Percentiles rank a stretch among this genome's conserved stretches.
phyloP scores from a whole-genome alignment of 768 basidiomycete genomes.

The Macrolepiota dolichaula region DNA sequence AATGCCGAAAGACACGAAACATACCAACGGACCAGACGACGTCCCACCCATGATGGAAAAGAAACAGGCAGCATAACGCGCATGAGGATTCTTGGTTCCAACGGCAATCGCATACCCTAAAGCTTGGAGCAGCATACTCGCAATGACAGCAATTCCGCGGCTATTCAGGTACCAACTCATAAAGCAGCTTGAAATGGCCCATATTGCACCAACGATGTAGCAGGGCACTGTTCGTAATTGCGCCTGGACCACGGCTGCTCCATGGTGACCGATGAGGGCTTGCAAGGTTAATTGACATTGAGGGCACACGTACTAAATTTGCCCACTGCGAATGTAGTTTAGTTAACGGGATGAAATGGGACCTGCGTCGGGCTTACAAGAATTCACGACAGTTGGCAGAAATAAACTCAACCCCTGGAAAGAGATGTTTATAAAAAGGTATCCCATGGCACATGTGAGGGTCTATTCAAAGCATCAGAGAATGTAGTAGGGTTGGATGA shows the following conservation, averaged over 20 bases:
- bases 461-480: constrained; percentile 21
- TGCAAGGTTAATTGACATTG: background rate
- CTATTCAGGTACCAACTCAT: constrained; percentile 31
- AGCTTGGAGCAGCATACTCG: constrained; percentile 34
- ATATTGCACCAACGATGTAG: constrained; percentile 36
- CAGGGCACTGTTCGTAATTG: constrained; percentile 50
- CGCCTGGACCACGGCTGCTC: constrained; percentile 37
- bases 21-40: constrained; percentile 33
- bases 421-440: constrained; percentile 35
- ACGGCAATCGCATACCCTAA: constrained; percentile 41
- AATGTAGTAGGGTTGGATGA: background rate
- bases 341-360: background rate
- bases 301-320: constrained; percentile 28
- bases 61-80: constrained; percentile 47
- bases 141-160: constrained; percentile 32
- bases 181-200: constrained; percentile 34
- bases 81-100: constrained; percentile 37
- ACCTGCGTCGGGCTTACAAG: constrained; percentile 27
- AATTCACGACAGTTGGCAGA: constrained; percentile 43
- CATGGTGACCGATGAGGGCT: constrained; percentile 1
- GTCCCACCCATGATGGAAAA: constrained; percentile 36
- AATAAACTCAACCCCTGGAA: constrained; percentile 42
- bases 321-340: constrained; percentile 24
- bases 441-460: constrained; percentile 25
- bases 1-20: background rate